Base-by-base conservation (phyloP, 441 rosid genomes). In the Euphorbia celastroides region DNA sequence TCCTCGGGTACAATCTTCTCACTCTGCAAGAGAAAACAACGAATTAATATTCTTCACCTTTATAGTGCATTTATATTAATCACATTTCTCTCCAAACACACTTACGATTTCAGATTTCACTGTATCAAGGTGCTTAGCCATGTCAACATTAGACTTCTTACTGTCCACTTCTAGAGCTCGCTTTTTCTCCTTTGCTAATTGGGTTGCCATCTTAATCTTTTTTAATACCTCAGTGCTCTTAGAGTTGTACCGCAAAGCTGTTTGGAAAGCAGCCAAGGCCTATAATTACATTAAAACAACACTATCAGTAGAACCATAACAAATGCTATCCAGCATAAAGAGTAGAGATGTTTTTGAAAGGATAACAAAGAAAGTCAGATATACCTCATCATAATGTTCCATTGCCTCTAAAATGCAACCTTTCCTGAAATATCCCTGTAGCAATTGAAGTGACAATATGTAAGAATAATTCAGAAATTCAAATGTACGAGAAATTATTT, bases 401-500 rank as follows among this genome's bases (percentile, higher is more conserved):
- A 93, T 91, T 66, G 95, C 92, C 80, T 93, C 99, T 69, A 93
- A 82, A 67, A 91, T 82, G 77, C 93, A 93, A 17, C 97, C 99
- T 83, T 89, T 93, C 73, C 97, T 85, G 83, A 93, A 93, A 81
- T 91, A 85, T 5, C 97, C 96, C 99, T 93, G 77, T 59, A 30
- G 62, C 62, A 48, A 78, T 74, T 58, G 75, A 71, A 67, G 74
- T 50, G 71, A 25, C 6, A 73, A 22, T 7, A 59, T 17, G 23
- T 66, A 58, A 36, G 34, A 66, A 65, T 36, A 62, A 56, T 52
- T 57, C 51, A 57, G 32, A 48, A 64, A 67, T 57, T 41, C 20
- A 54, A 62, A 8, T 23, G 0, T 27, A 65, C 64, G 61, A 2
- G 1, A 56, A 17, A 2, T 14, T 16, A 20, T 22, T 28, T 64